Conservation (phyloP, 2,329 filamentous ascomycete genomes). For the Xylariaceae sp. region DNA sequence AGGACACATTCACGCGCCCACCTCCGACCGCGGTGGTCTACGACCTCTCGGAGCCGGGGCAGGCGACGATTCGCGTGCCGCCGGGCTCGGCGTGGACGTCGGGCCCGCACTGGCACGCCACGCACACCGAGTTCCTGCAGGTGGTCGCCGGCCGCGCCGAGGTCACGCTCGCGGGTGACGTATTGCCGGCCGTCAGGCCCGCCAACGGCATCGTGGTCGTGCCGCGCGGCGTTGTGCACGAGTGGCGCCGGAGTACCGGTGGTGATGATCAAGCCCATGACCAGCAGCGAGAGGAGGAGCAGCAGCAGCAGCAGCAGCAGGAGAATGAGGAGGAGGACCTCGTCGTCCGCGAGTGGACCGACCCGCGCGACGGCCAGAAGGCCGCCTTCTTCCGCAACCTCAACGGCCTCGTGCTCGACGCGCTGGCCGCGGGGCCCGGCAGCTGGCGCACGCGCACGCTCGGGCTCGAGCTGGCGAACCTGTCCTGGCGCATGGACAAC, state of each 20-base stretch:
- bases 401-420: slow-evolving; percentile 32
- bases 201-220: slow-evolving; percentile 27
- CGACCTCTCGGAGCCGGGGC: slow-evolving; percentile 28
- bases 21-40: slow-evolving; percentile 60
- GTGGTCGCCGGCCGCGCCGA: slow-evolving; percentile 23
- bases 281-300: too few relatives aligned
- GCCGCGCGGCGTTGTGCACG: slow-evolving; percentile 30
- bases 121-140: slow-evolving; percentile 37
- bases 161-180: slow-evolving; percentile 24
- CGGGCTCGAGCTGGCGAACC: slow-evolving; percentile 13
- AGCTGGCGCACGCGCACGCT: slow-evolving; percentile 8
- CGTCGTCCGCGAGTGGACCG: slow-evolving; percentile 37
- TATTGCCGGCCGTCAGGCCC: slow-evolving; percentile 17
- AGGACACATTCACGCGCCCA: slow-evolving; percentile 20
- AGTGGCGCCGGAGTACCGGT: slow-evolving; percentile 40
- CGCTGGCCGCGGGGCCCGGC: background rate
- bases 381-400: slow-evolving; percentile 43
- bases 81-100: slow-evolving; percentile 37
- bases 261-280: too few relatives aligned
- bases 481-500: slow-evolving; percentile 19
- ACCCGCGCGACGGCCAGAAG: slow-evolving; percentile 36
- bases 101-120: slow-evolving; percentile 41
- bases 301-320: too few relatives aligned
- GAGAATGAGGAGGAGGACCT: too few relatives aligned
- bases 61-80: slow-evolving; percentile 37